Conservation (phyloP, 495 filamentous ascomycete species). For the Xylaria cubensis region DNA sequence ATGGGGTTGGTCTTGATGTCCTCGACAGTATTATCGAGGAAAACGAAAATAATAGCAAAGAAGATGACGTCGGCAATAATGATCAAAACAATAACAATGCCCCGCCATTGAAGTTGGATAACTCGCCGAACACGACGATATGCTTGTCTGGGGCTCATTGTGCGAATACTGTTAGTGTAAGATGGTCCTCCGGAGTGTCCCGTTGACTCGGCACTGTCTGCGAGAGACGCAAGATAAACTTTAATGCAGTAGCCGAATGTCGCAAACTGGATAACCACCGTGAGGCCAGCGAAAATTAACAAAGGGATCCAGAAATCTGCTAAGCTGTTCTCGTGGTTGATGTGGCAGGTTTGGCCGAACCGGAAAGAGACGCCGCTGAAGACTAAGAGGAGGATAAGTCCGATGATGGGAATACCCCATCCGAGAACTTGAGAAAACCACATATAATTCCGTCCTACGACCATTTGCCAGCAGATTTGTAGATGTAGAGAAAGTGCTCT, state of each 20-base stretch:
- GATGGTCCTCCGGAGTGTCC: constrained; percentile 77
- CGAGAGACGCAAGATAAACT: constrained; percentile 86
- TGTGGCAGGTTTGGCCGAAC: constrained; percentile 89
- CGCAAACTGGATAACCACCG: constrained; percentile 79
- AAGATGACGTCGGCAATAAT: constrained; percentile 90
- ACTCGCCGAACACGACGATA: constrained; percentile 85
- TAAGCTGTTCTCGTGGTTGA: constrained; percentile 82
- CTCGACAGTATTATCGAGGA: constrained; percentile 73
- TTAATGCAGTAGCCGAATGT: constrained; percentile 95
- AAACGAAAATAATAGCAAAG: constrained; percentile 88
- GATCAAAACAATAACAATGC: constrained; percentile 82
- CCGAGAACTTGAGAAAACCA: constrained; percentile 79
- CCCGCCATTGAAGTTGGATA: constrained; percentile 92
- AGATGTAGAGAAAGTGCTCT: constrained; percentile 91
- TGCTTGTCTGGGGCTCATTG: constrained; percentile 84
- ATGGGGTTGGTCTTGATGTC: constrained; percentile 58
- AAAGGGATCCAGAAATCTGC: constrained; percentile 91
- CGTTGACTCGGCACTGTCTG: constrained; percentile 71
- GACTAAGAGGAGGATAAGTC: constrained; percentile 74
- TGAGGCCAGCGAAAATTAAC: constrained; percentile 75
- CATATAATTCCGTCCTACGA: constrained; percentile 90
- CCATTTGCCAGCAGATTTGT: constrained; percentile 96
- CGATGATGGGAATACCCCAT: constrained; percentile 80
- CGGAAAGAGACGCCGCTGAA: constrained; percentile 93
- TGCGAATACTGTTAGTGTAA: constrained; percentile 79